Evolutionary conservation across 495 filamentous ascomycete genomes (phyloP).

Genomic region (Glutinoglossum americanum): DNA sequence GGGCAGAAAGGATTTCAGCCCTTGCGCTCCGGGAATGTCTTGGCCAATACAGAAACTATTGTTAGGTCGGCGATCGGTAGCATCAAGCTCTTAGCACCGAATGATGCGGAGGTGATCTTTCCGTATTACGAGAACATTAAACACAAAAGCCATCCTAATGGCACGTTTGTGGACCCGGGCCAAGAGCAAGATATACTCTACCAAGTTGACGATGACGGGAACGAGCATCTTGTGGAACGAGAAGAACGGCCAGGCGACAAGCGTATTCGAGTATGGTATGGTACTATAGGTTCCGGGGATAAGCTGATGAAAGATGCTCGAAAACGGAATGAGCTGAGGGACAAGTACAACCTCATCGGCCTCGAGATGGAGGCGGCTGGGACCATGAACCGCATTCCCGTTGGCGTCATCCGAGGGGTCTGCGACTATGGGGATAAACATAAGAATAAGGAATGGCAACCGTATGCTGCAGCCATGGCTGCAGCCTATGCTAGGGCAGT

Average conservation of each 20-base stretch:
- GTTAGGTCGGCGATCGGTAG: slow-evolving; percentile 11
- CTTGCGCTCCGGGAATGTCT: slow-evolving; percentile 8
- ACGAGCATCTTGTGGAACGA: slow-evolving; percentile 2
- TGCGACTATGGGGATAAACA: slow-evolving; percentile 15
- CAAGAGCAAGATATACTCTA: slow-evolving; percentile 11
- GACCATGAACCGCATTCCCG: slow-evolving; percentile 8
- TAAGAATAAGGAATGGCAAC: slow-evolving; percentile 19
- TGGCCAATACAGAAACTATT: slow-evolving; percentile 11
- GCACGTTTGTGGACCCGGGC: slow-evolving; percentile 12
- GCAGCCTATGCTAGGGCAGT: slow-evolving; percentile 17
- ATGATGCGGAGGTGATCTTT: slow-evolving; percentile 7
- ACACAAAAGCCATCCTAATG: slow-evolving; percentile 6
- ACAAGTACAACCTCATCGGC: not conserved
- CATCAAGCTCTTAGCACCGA: slow-evolving; percentile 7
- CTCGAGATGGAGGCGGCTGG: not conserved
- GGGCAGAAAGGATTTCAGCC: slow-evolving; percentile 9
- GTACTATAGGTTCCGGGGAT: slow-evolving; percentile 15
- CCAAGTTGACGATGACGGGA: too few species aligned
- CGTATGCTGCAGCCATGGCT: slow-evolving; percentile 14
- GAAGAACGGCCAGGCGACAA: slow-evolving; percentile 5
- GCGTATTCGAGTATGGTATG: slow-evolving; percentile 14
- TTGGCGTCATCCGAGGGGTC: slow-evolving; percentile 10
- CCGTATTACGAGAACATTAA: slow-evolving; percentile 11
- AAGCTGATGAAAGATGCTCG: slow-evolving; percentile 13
- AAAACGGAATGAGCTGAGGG: slow-evolving; percentile 10